Evolutionary conservation across 768 basidiomycete genomes (phyloP).

Genomic region (Collybia sp.): DNA sequence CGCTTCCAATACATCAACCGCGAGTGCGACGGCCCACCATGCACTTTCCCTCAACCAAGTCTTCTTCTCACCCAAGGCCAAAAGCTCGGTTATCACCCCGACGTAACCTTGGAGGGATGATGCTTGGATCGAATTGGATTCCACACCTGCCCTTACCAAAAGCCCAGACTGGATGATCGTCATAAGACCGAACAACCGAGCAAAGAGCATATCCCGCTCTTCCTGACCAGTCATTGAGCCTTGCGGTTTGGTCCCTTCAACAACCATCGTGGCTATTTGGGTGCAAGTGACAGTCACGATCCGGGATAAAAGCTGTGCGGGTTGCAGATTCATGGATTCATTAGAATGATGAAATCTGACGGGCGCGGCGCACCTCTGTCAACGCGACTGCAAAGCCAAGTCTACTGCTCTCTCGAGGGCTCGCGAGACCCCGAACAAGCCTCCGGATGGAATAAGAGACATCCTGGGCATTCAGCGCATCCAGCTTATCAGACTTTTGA

Average conservation of each 20-base stretch:
- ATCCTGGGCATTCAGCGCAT: slow-evolving; percentile 79
- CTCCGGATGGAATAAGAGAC: slow-evolving; percentile 89
- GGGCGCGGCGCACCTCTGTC: slow-evolving; percentile 66
- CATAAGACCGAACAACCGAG: slow-evolving; percentile 85
- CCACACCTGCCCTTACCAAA: slow-evolving; percentile 56
- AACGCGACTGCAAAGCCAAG: slow-evolving; percentile 95
- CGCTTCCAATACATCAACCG: slow-evolving; percentile 52
- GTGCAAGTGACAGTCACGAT: slow-evolving; percentile 72
- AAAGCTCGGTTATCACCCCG: slow-evolving; percentile 52
- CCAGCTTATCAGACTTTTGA: slow-evolving; percentile 42
- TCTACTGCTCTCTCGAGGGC: slow-evolving; percentile 89
- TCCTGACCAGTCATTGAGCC: slow-evolving; percentile 86
- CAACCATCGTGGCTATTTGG: slow-evolving; percentile 72
- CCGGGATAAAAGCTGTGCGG: slow-evolving; percentile 63
- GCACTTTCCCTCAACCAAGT: slow-evolving; percentile 89
- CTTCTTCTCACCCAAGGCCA: slow-evolving; percentile 75
- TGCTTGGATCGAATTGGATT: slow-evolving; percentile 45
- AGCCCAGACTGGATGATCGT: slow-evolving; percentile 84
- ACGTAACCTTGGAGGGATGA: slow-evolving; percentile 59
- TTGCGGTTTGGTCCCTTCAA: slow-evolving; percentile 65
- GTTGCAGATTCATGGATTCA: too few species aligned
- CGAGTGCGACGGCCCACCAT: slow-evolving; percentile 76
- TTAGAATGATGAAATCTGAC: background rate
- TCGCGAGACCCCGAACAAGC: slow-evolving; percentile 83
- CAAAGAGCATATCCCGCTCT: slow-evolving; percentile 89